phyloP scores from a whole-genome alignment of 2,329 filamentous ascomycete species.

The Sarocladium oryzae region DNA sequence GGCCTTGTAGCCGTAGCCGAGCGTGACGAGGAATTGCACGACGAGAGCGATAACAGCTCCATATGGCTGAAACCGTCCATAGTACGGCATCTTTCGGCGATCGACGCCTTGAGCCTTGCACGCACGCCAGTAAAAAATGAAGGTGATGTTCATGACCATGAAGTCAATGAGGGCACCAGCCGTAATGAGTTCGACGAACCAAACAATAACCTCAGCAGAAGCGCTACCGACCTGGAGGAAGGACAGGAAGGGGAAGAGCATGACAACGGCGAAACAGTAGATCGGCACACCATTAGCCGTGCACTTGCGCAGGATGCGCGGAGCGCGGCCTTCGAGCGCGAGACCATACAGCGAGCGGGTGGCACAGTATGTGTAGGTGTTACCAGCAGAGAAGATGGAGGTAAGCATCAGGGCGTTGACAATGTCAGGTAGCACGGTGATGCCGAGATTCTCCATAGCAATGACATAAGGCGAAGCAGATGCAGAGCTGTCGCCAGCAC shows the following conservation, averaged over 20 bases:
- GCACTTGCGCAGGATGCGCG: slow-evolving; percentile 48
- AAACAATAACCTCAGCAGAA: slow-evolving; percentile 43
- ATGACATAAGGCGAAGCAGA: slow-evolving; percentile 53
- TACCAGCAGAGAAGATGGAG: slow-evolving; percentile 40
- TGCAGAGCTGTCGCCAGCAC: slow-evolving; percentile 26
- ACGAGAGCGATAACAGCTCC: slow-evolving; percentile 40
- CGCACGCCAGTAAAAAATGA: slow-evolving; percentile 43
- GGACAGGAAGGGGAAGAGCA: slow-evolving; percentile 42
- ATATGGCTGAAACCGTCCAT: slow-evolving; percentile 53
- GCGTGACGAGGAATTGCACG: slow-evolving; percentile 36
- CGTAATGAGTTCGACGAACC: slow-evolving; percentile 51
- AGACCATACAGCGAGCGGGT: slow-evolving; percentile 45
- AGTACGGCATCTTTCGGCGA: slow-evolving; percentile 50
- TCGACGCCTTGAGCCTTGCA: slow-evolving; percentile 45
- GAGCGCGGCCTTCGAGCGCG: slow-evolving; percentile 42
- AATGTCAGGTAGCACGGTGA: slow-evolving; percentile 48
- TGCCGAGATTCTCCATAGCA: slow-evolving; percentile 46
- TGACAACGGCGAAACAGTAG: slow-evolving; percentile 47
- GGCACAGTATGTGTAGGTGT: slow-evolving; percentile 46
- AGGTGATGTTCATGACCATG: slow-evolving; percentile 44
- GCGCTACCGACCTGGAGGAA: slow-evolving; percentile 16
- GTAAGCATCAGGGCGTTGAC: slow-evolving; percentile 47
- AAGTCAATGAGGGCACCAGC: slow-evolving; percentile 57
- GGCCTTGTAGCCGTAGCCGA: slow-evolving; percentile 49
- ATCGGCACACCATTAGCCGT: slow-evolving; percentile 56